phyloP scores from a whole-genome alignment of 2,329 filamentous ascomycete species.

The Tolypocladium paradoxum region DNA sequence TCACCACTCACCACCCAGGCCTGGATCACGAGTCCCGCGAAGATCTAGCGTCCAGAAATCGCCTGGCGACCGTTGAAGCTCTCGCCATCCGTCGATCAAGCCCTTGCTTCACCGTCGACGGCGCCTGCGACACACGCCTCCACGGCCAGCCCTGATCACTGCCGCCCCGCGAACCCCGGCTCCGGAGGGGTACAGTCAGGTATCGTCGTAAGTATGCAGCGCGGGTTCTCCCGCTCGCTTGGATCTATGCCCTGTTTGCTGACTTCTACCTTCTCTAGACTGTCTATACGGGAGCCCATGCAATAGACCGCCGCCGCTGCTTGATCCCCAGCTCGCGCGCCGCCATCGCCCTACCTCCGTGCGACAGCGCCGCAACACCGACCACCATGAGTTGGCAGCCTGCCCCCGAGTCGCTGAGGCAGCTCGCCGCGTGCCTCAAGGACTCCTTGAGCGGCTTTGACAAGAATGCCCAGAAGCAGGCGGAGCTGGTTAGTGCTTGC shows the following conservation, averaged over 20 bases:
- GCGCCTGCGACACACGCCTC: background rate
- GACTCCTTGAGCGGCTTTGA: constrained; percentile 85
- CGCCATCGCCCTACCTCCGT: background rate
- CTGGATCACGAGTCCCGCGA: background rate
- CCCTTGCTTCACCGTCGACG: background rate
- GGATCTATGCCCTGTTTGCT: background rate
- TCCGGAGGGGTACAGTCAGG: background rate
- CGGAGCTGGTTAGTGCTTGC: constrained; percentile 58
- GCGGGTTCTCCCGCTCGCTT: background rate
- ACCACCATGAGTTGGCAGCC: constrained; percentile 84
- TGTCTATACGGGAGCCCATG: background rate
- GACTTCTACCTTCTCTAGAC: background rate
- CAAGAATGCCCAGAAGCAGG: constrained; percentile 72
- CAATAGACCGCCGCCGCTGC: background rate
- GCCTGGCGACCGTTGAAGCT: background rate
- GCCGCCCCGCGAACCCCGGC: background rate
- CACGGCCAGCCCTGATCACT: background rate
- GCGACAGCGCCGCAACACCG: background rate
- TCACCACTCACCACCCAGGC: background rate
- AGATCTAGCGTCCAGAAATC: background rate
- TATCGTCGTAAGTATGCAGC: background rate
- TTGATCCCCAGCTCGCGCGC: background rate
- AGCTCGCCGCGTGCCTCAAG: constrained; percentile 79
- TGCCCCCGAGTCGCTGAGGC: constrained; percentile 72
- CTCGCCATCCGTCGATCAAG: background rate